Base-by-base conservation (phyloP, 2,329 filamentous ascomycete genomes). In the Cercospora beticola region DNA sequence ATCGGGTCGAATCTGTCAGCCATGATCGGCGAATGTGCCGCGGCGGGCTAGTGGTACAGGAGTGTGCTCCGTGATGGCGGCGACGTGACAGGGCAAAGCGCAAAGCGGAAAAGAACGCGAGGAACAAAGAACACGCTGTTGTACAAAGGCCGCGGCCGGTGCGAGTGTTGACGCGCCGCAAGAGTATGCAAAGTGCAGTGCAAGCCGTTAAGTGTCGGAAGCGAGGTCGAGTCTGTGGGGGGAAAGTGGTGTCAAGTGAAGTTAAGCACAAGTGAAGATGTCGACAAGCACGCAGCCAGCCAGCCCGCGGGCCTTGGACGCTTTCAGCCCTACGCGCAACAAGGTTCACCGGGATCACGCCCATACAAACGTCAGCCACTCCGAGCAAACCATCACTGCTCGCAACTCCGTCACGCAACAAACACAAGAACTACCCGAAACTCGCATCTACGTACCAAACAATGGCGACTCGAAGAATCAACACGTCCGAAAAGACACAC, bases 381-480 rank as follows among this genome's bases (percentile, higher is more conserved):
- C 54, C 65, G 57, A 64, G 46, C 31, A 28, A 64, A 58, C 54
- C 14, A 58, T 23, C 26, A 33, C 54, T 43, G 36, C 36, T 43
- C n/a, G n/a, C 36, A 52, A 30, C 26, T 52, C 57, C 49, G 28
- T 26, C 16, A 49, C 10, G n/a, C 23, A 26, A 16, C 31, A 16
- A 16, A 21, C 36, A 57, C 57, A 54, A n/a, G 65, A 61, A 54
- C 73, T 83, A 63, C 54, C 31, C 54, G n/a, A 58, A 28, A 31
- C 26, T 31, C 26, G 26, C 2, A 58, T 26, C 28, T 52, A 23
- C 18, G 2, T 23, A 23, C 10, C 52, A 46, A 26, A 58, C 21
- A 73, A 94, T 94, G 92, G 84, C 92, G 12, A 90, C 90, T 54
- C 85, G 89, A 80, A 86, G 91, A 76, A 89, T 88, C 75, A 83